These are phyloP conservation scores for Penicillium sp. DNA, from an alignment of 2,329 filamentous ascomycete species.

Conservation along the genomic window DNA sequence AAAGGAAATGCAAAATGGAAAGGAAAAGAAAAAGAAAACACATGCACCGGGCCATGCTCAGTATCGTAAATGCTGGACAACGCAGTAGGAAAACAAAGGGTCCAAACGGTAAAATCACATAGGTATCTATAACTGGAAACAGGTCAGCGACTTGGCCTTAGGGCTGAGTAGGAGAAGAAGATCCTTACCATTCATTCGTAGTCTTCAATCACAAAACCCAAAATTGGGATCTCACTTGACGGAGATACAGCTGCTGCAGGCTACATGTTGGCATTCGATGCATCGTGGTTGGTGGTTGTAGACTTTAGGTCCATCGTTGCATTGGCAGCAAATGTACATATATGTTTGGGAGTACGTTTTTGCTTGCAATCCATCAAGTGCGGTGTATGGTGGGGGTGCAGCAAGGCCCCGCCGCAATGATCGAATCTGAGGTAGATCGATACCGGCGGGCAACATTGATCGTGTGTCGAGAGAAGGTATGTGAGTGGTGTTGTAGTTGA, in stretches of 20 bases:
- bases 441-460: conserved; percentile 7
- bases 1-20: background rate
- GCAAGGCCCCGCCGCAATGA: conserved; percentile 7
- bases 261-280: conserved; percentile 32
- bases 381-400: background rate
- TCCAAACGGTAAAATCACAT: background rate
- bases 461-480: conserved; percentile 4
- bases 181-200: conserved; percentile 14
- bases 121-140: background rate
- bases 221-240: conserved; percentile 27
- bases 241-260: conserved; percentile 30
- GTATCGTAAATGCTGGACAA: conserved; percentile 1
- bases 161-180: background rate
- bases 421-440: conserved; percentile 15
- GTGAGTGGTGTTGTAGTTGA: conserved; percentile 3
- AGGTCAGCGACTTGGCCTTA: background rate
- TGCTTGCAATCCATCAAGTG: conserved; percentile 2
- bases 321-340: conserved; percentile 42
- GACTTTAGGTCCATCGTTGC: conserved; percentile 41
- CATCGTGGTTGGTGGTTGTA: conserved; percentile 35
- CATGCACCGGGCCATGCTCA: conserved; percentile 12
- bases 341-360: conserved; percentile 16
- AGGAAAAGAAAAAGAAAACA: conserved; percentile 10
- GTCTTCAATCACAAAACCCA: background rate
- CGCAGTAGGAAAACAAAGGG: background rate